phyloP scores from a whole-genome alignment of 169 alveolate genomes.

The Perkinsus marinus region DNA sequence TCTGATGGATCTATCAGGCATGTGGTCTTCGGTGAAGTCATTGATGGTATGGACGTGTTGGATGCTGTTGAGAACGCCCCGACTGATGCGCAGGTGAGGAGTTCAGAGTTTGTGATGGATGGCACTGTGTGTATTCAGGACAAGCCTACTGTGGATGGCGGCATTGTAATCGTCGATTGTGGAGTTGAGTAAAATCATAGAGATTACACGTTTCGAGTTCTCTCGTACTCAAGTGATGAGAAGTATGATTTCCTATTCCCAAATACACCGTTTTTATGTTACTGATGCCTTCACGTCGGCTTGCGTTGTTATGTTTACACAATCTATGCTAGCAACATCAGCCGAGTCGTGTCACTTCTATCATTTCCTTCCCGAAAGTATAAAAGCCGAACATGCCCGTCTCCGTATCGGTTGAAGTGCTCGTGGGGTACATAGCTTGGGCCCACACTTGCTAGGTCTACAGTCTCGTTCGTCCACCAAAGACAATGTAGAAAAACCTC shows the following conservation, averaged over 20 bases:
- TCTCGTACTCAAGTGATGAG: background rate
- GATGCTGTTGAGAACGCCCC: background rate
- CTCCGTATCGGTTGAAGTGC: too few relatives aligned
- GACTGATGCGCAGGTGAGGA: background rate
- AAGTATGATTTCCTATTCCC: background rate
- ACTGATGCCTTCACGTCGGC: background rate
- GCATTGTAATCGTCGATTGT: background rate
- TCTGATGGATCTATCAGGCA: conserved; percentile 32
- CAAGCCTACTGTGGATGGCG: background rate
- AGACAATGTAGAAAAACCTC: too few relatives aligned
- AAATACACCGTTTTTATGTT: background rate
- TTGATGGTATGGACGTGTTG: background rate
- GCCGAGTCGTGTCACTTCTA: too few relatives aligned
- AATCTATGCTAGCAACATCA: too few relatives aligned
- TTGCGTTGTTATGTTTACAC: background rate
- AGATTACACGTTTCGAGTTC: background rate
- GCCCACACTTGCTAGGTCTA: too few relatives aligned
- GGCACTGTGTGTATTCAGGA: background rate
- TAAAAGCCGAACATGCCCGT: too few relatives aligned
- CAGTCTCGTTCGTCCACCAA: too few relatives aligned
- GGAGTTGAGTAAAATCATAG: background rate
- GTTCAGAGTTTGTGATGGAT: background rate
- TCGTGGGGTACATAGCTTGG: too few relatives aligned
- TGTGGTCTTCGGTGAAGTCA: conserved; percentile 87
- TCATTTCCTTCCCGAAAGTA: too few relatives aligned